Conservation (phyloP, 73 alveolate species). For the Paraurostyla sp. region DNA sequence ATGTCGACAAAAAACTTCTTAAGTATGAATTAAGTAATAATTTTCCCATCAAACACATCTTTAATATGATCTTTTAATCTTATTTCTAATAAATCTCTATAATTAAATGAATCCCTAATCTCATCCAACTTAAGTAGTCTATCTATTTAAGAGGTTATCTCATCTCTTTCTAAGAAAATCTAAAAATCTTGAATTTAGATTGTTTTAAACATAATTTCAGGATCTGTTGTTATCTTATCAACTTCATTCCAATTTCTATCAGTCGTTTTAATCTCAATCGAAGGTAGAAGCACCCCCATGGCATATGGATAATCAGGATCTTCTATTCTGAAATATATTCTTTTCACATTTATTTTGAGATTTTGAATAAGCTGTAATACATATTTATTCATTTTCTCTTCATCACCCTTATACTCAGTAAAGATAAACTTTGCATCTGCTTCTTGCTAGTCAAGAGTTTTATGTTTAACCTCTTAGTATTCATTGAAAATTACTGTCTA, state of each 20-base stretch:
- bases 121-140: background rate
- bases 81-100: background rate
- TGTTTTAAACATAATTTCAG: constrained; percentile 20
- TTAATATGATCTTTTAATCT: background rate
- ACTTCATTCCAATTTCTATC: constrained; percentile 25
- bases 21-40: background rate
- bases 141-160: background rate
- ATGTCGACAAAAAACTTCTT: constrained; percentile 13
- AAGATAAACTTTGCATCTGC: background rate
- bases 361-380: constrained; percentile 16
- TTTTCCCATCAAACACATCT: background rate
- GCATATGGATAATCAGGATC: constrained; percentile 29
- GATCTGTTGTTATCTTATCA: background rate
- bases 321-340: constrained; percentile 31
- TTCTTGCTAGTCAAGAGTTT: background rate
- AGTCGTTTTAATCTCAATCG: background rate
- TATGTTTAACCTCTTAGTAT: background rate
- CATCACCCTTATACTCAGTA: constrained; percentile 34
- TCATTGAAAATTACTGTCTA: background rate
- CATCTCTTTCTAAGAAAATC: background rate
- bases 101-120: background rate
- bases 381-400: constrained; percentile 42
- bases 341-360: background rate
- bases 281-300: constrained; percentile 29
- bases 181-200: background rate